Conservation (phyloP, 139 green algal genomes). For the Coelastrella sp. region DNA sequence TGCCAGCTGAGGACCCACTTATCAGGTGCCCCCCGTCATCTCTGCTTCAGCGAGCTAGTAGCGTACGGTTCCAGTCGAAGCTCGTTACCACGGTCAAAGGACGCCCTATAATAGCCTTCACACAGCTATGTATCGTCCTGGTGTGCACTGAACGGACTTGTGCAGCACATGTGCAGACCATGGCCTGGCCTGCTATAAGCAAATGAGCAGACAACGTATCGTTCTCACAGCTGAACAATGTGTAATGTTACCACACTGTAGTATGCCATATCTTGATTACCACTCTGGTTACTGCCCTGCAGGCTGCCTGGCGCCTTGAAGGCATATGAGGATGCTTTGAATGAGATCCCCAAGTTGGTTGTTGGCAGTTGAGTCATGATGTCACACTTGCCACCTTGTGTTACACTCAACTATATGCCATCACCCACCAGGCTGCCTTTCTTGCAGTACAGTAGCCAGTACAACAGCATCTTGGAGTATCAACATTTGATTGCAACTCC, state of each 20-base stretch:
- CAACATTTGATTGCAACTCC: no score
- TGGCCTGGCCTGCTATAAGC: neutral
- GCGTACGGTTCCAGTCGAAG: neutral
- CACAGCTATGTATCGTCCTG: neutral
- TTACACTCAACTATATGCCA: neutral
- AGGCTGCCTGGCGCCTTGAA: conserved; percentile 3
- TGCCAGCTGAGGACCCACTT: conserved; percentile 14
- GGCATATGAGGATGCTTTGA: conserved; percentile 45
- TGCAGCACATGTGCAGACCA: neutral
- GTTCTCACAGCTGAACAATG: neutral
- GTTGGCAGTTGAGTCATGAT: conserved; percentile 14
- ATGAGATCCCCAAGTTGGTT: conserved; percentile 39
- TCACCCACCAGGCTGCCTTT: neutral
- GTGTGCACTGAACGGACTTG: neutral
- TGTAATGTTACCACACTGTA: neutral
- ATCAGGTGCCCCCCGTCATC: conserved; percentile 12
- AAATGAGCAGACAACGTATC: neutral
- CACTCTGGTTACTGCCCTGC: neutral
- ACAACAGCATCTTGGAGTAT: no score
- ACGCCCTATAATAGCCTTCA: neutral
- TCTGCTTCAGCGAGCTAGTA: no score
- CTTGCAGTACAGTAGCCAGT: no score
- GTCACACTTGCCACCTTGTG: neutral
- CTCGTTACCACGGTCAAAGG: neutral
- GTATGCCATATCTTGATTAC: neutral